phyloP scores from a whole-genome alignment of 2,329 filamentous ascomycete species.

The Dendrostoma leiphaemia region DNA sequence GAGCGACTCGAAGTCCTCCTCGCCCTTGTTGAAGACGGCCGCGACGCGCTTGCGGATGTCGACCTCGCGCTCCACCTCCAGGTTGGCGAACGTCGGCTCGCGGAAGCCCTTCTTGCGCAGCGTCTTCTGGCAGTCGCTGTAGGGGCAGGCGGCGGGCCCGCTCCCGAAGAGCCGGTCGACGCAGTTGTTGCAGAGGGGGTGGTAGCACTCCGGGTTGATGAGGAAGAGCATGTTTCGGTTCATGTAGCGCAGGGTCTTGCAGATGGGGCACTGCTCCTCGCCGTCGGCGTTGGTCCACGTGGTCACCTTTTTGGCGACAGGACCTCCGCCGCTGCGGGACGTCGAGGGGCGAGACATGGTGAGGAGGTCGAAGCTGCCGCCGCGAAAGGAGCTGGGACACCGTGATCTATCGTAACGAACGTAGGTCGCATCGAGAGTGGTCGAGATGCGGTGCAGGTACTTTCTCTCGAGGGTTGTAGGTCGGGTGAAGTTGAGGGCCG shows the following conservation, averaged over 20 bases:
- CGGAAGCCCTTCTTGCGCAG: constrained; percentile 83
- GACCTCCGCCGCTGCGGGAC: constrained; percentile 17
- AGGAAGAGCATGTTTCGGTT: constrained; percentile 93
- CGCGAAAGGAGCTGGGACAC: not conserved
- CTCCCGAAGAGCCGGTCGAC: constrained; percentile 91
- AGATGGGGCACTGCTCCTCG: constrained; percentile 85
- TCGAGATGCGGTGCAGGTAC: no score
- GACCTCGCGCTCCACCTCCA: constrained; percentile 86
- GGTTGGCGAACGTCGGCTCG: constrained; percentile 84
- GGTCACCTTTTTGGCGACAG: constrained; percentile 13
- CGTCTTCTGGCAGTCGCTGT: constrained; percentile 83
- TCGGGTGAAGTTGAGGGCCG: not conserved
- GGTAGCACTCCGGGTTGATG: constrained; percentile 98
- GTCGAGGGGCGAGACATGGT: constrained; percentile 34
- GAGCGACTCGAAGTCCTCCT: constrained; percentile 88
- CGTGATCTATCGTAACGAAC: not conserved
- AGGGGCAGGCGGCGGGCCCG: constrained; percentile 88
- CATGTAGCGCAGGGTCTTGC: constrained; percentile 94
- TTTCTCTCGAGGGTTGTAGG: not conserved
- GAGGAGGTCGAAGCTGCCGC: no score
- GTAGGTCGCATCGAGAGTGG: constrained; percentile 7
- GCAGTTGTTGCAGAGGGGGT: constrained; percentile 97
- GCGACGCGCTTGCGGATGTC: constrained; percentile 83
- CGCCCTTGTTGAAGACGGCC: constrained; percentile 78
- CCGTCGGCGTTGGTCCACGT: constrained; percentile 28